Base-by-base conservation (phyloP, 306 rosid genomes). In the Abrus precatorius region DNA sequence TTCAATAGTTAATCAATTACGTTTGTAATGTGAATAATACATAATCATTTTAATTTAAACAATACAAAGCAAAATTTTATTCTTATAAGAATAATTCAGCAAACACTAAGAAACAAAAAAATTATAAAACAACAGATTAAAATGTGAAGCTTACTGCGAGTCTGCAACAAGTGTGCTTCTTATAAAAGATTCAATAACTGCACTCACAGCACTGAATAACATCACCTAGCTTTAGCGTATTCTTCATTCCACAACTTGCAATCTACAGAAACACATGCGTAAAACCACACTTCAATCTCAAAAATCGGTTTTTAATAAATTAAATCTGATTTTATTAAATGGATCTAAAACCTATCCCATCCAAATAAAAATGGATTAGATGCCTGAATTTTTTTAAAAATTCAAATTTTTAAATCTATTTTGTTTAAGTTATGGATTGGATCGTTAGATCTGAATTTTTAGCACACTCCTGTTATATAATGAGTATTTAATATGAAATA, bases 151-250 rank as follows among this genome's bases (percentile, higher is more conserved):
- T 74, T 88, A 94, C 98, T 92, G 82, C 98, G 96, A 20, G 20
- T 20, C 20, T 20, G 20, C 20, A 20, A 63, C 99, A 94, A 50
- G 99, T 95, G 80, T 97, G 99, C 88, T 93, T 95, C 94, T 95
- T 93, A 90, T 95, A 95, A 29, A 95, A 88, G 69, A 95, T 95
- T 36, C 98, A 88, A 74, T 95, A 95, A 60, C 97, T 98, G 45
- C 99, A 95, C 78, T 95, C 98, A 0, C 99, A 92, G 76, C 98
- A 95, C 87, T 93, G 98, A 36, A 93, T 95, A 56, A 93, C 99
- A 13, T 95, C 99, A 11, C 97, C 97, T 0, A 92, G 90, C 84
- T 95, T 95, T 78, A 95, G 81, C 4, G 95, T 90, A 45, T 87
- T 93, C 84, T 95, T 98, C 91, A 87, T 86, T 6, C 99, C 99